phyloP scores from a whole-genome alignment of 805 yeast genomes.

The Middelhovenomyces tepae region DNA sequence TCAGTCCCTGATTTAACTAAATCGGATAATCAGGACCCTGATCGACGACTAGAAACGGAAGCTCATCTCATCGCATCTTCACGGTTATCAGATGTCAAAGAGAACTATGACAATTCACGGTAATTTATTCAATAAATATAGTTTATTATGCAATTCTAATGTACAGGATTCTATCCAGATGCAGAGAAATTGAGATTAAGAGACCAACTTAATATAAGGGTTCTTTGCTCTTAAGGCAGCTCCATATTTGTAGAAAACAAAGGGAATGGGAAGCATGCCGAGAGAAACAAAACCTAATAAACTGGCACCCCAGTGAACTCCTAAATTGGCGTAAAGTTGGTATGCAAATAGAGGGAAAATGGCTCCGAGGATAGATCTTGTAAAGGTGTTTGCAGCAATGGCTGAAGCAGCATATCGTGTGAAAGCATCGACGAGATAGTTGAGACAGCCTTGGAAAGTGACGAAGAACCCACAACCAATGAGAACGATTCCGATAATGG shows the following conservation, averaged over 20 bases:
- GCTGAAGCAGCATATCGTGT: conserved; percentile 53
- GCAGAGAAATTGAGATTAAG: too few relatives aligned
- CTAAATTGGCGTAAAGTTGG: conserved; percentile 42
- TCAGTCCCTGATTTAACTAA: too few relatives aligned
- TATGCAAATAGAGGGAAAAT: conserved; percentile 52
- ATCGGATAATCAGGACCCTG: too few relatives aligned
- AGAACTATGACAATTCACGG: too few relatives aligned
- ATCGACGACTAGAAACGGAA: too few relatives aligned
- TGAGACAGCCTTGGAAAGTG: conserved; percentile 51
- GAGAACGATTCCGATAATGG: conserved; percentile 46
- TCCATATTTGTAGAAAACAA: conserved; percentile 44
- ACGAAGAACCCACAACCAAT: conserved; percentile 47
- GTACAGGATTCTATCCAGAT: too few relatives aligned
- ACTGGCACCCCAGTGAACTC: conserved; percentile 47
- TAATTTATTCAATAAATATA: too few relatives aligned
- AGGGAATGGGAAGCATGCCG: conserved; percentile 48
- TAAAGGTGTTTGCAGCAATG: conserved; percentile 53
- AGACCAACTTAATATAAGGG: conserved; percentile 15
- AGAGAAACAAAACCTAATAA: conserved; percentile 43
- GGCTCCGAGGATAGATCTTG: conserved; percentile 52
- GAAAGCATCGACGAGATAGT: conserved; percentile 54
- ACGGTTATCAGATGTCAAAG: too few relatives aligned
- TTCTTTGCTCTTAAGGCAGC: conserved; percentile 28
- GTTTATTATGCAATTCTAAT: too few relatives aligned
- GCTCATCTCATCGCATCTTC: too few relatives aligned